Evolutionary conservation across 345 rosid genomes (phyloP).

Genomic region (Brassica incana): DNA sequence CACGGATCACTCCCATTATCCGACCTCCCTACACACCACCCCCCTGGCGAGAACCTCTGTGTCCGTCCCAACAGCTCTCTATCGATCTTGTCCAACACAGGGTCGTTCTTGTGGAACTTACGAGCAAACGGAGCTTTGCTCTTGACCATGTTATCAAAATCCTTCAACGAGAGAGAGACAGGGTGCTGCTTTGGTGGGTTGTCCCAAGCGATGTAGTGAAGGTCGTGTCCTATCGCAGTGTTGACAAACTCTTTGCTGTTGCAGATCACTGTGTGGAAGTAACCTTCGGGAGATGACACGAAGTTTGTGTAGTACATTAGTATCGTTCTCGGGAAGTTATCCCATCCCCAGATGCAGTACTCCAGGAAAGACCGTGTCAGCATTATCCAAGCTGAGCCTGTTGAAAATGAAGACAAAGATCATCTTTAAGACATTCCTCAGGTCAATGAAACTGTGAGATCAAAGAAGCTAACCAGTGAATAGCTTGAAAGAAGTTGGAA

Average conservation of each 20-base stretch:
- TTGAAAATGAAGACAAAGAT: constrained; percentile 13
- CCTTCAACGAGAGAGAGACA: constrained; percentile 56
- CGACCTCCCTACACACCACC: constrained; percentile 78
- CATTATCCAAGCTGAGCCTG: constrained; percentile 94
- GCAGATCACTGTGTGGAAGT: constrained; percentile 90
- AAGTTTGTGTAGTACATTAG: constrained; percentile 87
- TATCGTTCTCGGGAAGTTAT: constrained; percentile 76
- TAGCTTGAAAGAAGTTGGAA: constrained; percentile 84
- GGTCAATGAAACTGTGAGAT: not conserved
- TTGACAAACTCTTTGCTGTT: constrained; percentile 58
- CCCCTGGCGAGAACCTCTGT: constrained; percentile 65
- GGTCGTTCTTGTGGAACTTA: constrained; percentile 76
- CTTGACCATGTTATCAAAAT: constrained; percentile 74
- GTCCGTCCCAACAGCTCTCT: constrained; percentile 68
- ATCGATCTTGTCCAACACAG: constrained; percentile 78
- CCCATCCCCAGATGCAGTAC: constrained; percentile 92
- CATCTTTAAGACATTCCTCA: not conserved
- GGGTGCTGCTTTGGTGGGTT: constrained; percentile 96
- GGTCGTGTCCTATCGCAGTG: constrained; percentile 77
- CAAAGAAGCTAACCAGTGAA: constrained; percentile 61
- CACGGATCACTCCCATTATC: constrained; percentile 64
- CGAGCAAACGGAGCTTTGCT: constrained; percentile 90
- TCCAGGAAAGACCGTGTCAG: constrained; percentile 69
- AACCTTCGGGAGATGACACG: constrained; percentile 94
- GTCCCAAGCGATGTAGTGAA: constrained; percentile 97